A percentile compares a stretch with the other conserved stretches of the same genome.
phyloP scores from a whole-genome alignment of 139 green algal species.

The Eudorina sp. region DNA sequence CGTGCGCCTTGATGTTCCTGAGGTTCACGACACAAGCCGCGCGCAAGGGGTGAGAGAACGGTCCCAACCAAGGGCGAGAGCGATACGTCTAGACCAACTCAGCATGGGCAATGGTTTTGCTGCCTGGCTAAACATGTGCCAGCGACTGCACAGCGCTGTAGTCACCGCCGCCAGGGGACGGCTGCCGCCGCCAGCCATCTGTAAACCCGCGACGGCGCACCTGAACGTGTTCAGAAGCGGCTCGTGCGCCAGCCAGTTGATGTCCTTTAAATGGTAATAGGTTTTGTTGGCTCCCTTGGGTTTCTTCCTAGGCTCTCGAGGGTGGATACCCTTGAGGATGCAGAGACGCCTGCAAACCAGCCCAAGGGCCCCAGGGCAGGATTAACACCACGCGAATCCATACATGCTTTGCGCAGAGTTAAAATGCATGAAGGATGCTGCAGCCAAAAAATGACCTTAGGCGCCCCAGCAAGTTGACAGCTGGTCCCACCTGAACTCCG shows the following conservation, averaged over 20 bases:
- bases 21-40: background rate
- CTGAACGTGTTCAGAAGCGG: conserved; percentile 93
- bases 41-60: too few relatives aligned
- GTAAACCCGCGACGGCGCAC: conserved; percentile 41
- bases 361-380: too few relatives aligned
- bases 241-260: conserved; percentile 97
- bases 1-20: conserved; percentile 74
- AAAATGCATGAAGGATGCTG: too few relatives aligned
- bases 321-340: conserved; percentile 99
- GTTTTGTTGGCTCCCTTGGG: conserved; percentile 94
- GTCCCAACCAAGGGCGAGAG: too few relatives aligned
- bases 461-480: background rate
- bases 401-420: too few relatives aligned
- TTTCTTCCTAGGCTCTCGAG: conserved; percentile 98
- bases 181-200: too few relatives aligned
- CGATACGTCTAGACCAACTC: too few relatives aligned
- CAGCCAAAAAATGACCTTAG: too few relatives aligned
- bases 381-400: background rate
- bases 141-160: too few relatives aligned
- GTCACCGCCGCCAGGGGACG: too few relatives aligned
- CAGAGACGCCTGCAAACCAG: conserved; percentile 89
- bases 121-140: too few relatives aligned
- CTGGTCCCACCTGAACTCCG: conserved; percentile 88
- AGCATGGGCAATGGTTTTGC: too few relatives aligned
- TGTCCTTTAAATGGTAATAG: conserved; percentile 99